Conservation (phyloP, 805 yeast genomes). For the Yamadazyma takamatsuzukensis region DNA sequence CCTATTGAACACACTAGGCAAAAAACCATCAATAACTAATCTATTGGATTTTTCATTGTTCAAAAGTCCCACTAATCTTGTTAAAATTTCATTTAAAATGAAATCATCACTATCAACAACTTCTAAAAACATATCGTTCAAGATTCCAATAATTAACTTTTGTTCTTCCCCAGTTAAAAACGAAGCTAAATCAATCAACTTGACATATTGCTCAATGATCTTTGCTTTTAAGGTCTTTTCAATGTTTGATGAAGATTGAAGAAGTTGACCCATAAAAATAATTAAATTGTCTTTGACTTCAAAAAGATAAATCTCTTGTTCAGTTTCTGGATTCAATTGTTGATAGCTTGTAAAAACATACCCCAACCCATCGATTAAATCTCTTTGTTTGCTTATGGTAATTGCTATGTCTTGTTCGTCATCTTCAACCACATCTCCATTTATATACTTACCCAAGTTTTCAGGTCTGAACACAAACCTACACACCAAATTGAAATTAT, state of each 20-base stretch:
- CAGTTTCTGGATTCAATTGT: slow-evolving; percentile 23
- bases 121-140: slow-evolving; percentile 51
- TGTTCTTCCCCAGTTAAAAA: slow-evolving; percentile 55
- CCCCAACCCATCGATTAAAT: slow-evolving; percentile 56
- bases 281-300: slow-evolving; percentile 63
- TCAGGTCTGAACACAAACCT: slow-evolving; percentile 28
- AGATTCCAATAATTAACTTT: slow-evolving; percentile 58
- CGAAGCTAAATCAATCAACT: slow-evolving; percentile 46
- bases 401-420: slow-evolving; percentile 24
- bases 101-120: slow-evolving; percentile 48
- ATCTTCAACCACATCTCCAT: slow-evolving; percentile 13
- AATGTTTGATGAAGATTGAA: slow-evolving; percentile 61
- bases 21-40: slow-evolving; percentile 21
- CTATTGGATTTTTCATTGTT: slow-evolving; percentile 8
- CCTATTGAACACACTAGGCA: slow-evolving; percentile 21
- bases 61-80: slow-evolving; percentile 48
- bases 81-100: slow-evolving; percentile 50
- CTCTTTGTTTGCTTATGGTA: slow-evolving; percentile 56
- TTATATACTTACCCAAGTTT: slow-evolving; percentile 40
- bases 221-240: slow-evolving; percentile 69
- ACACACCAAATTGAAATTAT: slow-evolving; percentile 48
- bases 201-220: slow-evolving; percentile 61
- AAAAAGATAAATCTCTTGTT: slow-evolving; percentile 33
- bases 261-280: slow-evolving; percentile 61
- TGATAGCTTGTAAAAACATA: slow-evolving; percentile 49